A percentile compares a stretch with the other conserved stretches of the same genome.
phyloP scores from a whole-genome alignment of 2,329 filamentous ascomycete genomes.

The Xylariales sp. region DNA sequence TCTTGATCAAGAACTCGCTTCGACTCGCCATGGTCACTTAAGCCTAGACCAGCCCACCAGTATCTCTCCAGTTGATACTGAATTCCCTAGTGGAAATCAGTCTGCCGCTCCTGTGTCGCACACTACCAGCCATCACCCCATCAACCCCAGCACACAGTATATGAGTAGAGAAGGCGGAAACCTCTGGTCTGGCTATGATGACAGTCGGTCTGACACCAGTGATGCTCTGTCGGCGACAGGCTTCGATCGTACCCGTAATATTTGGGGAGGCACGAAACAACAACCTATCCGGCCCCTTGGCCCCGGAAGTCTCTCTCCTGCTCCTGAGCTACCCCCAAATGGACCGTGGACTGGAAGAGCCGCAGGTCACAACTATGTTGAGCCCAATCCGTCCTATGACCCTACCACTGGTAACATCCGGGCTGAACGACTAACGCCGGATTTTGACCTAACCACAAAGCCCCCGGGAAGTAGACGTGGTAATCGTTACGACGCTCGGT shows the following conservation, averaged over 20 bases:
- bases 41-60: slow-evolving; percentile 63
- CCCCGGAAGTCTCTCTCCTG: slow-evolving; percentile 45
- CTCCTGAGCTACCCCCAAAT: slow-evolving; percentile 51
- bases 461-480: slow-evolving; percentile 58
- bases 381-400: slow-evolving; percentile 53
- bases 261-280: slow-evolving; percentile 65
- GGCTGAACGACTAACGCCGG: slow-evolving; percentile 60
- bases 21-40: slow-evolving; percentile 69
- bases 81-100: slow-evolving; percentile 43
- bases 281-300: slow-evolving; percentile 42
- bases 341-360: slow-evolving; percentile 62
- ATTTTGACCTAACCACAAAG: slow-evolving; percentile 61
- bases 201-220: slow-evolving; percentile 67
- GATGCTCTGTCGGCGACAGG: slow-evolving; percentile 64
- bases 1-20: slow-evolving; percentile 77
- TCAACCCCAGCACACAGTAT: slow-evolving; percentile 52
- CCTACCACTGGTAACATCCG: slow-evolving; percentile 57
- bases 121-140: slow-evolving; percentile 36
- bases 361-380: slow-evolving; percentile 55
- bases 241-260: slow-evolving; percentile 65
- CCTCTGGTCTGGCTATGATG: slow-evolving; percentile 66
- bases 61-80: slow-evolving; percentile 47
- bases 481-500: slow-evolving; percentile 59
- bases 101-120: slow-evolving; percentile 50
- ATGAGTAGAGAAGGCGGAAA: slow-evolving; percentile 55